phyloP scores from a whole-genome alignment of 192 early-diverging fungal species.

The Entophlyctis helioformis region DNA sequence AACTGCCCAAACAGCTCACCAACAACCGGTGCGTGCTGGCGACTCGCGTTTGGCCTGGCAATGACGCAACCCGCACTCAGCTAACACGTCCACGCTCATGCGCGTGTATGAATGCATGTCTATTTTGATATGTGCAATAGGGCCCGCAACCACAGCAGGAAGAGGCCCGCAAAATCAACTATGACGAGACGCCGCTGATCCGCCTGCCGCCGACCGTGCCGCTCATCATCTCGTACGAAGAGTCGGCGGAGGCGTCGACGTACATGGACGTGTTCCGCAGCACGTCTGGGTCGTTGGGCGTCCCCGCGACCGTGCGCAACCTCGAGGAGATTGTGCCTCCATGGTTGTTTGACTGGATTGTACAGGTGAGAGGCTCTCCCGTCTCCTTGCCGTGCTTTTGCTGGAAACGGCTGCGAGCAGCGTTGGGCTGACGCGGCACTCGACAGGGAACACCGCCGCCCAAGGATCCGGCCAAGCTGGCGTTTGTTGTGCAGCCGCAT shows the following conservation, averaged over 20 bases:
- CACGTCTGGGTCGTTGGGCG: slow-evolving; percentile 32
- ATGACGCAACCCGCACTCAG: too few species aligned
- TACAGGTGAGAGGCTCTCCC: slow-evolving; percentile 36
- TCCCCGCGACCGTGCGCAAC: slow-evolving; percentile 10
- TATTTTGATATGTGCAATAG: too few species aligned
- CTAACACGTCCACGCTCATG: too few species aligned
- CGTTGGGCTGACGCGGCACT: neutral
- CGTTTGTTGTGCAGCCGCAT: slow-evolving; percentile 65
- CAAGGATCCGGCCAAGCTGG: slow-evolving; percentile 72
- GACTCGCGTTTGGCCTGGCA: too few species aligned
- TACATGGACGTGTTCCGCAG: slow-evolving; percentile 63
- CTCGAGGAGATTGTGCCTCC: slow-evolving; percentile 63
- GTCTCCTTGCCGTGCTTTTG: too few species aligned
- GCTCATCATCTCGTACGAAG: slow-evolving; percentile 59
- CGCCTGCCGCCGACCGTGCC: slow-evolving; percentile 52
- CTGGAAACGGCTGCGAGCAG: neutral
- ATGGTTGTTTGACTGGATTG: slow-evolving; percentile 78
- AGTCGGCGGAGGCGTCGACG: slow-evolving; percentile 57
- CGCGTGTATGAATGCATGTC: too few species aligned
- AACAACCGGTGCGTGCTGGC: too few species aligned
- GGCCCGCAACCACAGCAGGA: too few species aligned
- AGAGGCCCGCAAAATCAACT: too few species aligned
- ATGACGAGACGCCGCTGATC: slow-evolving; percentile 51
- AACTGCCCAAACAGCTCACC: too few species aligned
- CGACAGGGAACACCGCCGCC: slow-evolving; percentile 46